A percentile compares a stretch with the other conserved stretches of the same genome.
phyloP scores from a whole-genome alignment of 768 basidiomycete species.

The Psilocybe tampanensis region DNA sequence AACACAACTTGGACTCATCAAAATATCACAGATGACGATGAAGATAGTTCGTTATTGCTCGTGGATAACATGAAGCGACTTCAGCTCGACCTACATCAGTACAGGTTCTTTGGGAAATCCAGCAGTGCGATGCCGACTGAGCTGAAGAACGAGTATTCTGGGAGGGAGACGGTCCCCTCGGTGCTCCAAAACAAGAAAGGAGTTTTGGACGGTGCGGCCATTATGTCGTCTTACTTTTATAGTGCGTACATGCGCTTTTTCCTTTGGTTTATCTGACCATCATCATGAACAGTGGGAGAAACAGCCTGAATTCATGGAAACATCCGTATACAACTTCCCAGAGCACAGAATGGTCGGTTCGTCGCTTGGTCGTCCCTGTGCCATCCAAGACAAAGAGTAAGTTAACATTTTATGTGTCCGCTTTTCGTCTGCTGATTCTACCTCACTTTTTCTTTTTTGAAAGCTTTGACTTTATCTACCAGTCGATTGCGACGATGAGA shows the following conservation, averaged over 20 bases:
- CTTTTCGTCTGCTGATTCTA: not conserved
- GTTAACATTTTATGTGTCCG: conserved; percentile 20
- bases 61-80: conserved; percentile 38
- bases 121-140: conserved; percentile 60
- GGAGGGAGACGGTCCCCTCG: conserved; percentile 26
- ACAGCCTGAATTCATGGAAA: conserved; percentile 6
- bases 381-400: conserved; percentile 81
- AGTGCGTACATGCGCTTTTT: not conserved
- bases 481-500: conserved; percentile 70
- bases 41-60: conserved; percentile 36
- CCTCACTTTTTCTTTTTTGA: not conserved
- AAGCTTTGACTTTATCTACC: conserved; percentile 79
- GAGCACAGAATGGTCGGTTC: conserved; percentile 50
- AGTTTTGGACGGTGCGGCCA: conserved; percentile 40
- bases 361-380: conserved; percentile 71
- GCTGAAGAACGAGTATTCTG: conserved; percentile 58
- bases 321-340: conserved; percentile 46
- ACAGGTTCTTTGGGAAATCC: conserved; percentile 57
- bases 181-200: conserved; percentile 22
- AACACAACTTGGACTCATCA: conserved; percentile 11
- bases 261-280: not conserved
- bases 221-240: conserved; percentile 26
- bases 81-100: conserved; percentile 34
- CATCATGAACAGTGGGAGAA: conserved; percentile 40
- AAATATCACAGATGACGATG: conserved; percentile 29